Percentiles rank a stretch among this genome's conserved stretches.
Evolutionary conservation across 352 stramenopile species (phyloP).

Genomic region (Plasmopara muralis): DNA sequence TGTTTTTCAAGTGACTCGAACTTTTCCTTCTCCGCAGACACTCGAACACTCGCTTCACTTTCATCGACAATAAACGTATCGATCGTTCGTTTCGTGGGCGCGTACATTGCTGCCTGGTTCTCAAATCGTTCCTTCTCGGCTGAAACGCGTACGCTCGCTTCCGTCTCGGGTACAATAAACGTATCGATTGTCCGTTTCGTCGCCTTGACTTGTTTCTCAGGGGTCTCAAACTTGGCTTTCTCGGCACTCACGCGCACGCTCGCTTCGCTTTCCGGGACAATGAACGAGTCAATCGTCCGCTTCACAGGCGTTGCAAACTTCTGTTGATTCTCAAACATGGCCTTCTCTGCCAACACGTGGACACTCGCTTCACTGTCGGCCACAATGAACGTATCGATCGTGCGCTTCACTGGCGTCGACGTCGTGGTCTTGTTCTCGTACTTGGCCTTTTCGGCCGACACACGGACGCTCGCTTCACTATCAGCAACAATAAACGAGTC

Average conservation of each 20-base stretch:
- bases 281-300: constrained; percentile 24
- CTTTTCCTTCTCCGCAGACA: constrained; percentile 25
- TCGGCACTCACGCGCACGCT: constrained; percentile 23
- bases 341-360: constrained; percentile 24
- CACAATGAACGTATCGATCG: constrained; percentile 28
- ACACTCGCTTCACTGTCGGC: constrained; percentile 21
- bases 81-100: constrained; percentile 15
- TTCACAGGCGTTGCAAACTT: constrained; percentile 6
- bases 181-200: constrained; percentile 18
- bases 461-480: constrained; percentile 25
- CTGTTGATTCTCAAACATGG: constrained; percentile 19
- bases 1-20: constrained; percentile 30
- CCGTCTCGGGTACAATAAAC: constrained; percentile 12
- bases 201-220: constrained; percentile 6
- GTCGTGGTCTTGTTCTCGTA: constrained; percentile 22
- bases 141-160: constrained; percentile 18
- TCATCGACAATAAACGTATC: constrained; percentile 24
- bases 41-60: constrained; percentile 23
- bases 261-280: constrained; percentile 14
- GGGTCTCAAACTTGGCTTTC: constrained; percentile 25
- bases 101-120: constrained; percentile 17
- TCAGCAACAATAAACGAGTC: constrained; percentile 29
- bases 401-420: constrained; percentile 17
- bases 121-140: constrained; percentile 30
- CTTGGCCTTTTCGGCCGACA: constrained; percentile 27